Conservation (phyloP, 108 stramenopile genomes). For the Pseudonitzschia delicatissima region DNA sequence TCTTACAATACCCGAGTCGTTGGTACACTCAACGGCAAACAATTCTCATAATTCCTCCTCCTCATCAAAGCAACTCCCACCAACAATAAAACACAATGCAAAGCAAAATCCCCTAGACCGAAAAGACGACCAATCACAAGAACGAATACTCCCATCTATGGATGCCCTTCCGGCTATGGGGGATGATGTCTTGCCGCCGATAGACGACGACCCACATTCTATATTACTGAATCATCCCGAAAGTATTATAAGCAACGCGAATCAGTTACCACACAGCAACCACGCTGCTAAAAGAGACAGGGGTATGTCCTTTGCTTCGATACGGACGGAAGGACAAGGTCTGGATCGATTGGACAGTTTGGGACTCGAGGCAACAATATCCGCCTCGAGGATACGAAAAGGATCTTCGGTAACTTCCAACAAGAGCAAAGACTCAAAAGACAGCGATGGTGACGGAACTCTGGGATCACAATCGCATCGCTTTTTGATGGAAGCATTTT, state of each 20-base stretch:
- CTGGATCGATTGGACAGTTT: constrained; percentile 52
- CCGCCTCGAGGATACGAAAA: constrained; percentile 22
- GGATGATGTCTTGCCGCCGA: constrained; percentile 4
- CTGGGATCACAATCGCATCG: constrained; percentile 35
- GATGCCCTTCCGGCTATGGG: constrained; percentile 6
- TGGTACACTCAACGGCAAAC: neutral
- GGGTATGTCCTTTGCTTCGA: neutral
- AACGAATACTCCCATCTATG: neutral
- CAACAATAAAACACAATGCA: constrained; percentile 6
- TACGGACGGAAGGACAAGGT: constrained; percentile 15
- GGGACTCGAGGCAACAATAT: constrained; percentile 28
- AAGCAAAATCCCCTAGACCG: neutral
- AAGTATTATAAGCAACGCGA: neutral
- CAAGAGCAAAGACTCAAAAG: constrained; percentile 14
- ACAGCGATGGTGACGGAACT: constrained; percentile 22
- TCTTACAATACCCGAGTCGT: constrained; percentile 12
- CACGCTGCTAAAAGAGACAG: neutral
- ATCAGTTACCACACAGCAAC: neutral
- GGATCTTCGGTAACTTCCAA: constrained; percentile 13
- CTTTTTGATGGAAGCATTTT: constrained; percentile 50
- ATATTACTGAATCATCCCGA: neutral
- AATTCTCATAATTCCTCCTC: neutral
- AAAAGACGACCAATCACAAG: neutral
- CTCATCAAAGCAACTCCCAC: constrained; percentile 8
- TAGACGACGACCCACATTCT: constrained; percentile 8